Conservation (phyloP, 129 eudicot genomes). For the Escallonia rubra region DNA sequence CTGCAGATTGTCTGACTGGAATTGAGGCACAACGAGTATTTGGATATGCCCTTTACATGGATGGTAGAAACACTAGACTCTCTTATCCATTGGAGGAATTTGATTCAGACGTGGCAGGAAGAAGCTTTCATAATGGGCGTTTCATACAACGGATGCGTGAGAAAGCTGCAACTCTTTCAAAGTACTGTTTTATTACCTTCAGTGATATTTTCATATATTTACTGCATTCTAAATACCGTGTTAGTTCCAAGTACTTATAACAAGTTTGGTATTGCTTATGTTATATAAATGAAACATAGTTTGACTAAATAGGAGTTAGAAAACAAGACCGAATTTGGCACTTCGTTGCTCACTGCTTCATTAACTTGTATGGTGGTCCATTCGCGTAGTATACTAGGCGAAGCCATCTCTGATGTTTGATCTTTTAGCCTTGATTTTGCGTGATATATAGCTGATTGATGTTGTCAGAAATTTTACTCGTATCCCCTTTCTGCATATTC, state of each 20-base stretch:
- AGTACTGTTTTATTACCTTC: slow-evolving; percentile 20
- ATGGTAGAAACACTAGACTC: slow-evolving; percentile 41
- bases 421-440: neutral
- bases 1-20: slow-evolving; percentile 52
- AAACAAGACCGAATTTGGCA: neutral
- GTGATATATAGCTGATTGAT: neutral
- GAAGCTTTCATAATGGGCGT: slow-evolving; percentile 63
- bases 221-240: neutral
- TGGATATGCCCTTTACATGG: slow-evolving; percentile 56
- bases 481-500: neutral
- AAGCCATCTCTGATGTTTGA: neutral
- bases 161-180: slow-evolving; percentile 54
- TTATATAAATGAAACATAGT: neutral
- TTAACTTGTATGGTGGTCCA: neutral
- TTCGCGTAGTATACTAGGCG: neutral
- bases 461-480: neutral
- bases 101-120: slow-evolving; percentile 39
- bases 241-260: neutral
- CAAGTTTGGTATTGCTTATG: neutral
- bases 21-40: slow-evolving; percentile 54
- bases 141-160: slow-evolving; percentile 58
- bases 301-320: neutral
- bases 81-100: slow-evolving; percentile 52
- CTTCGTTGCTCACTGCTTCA: neutral
- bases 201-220: neutral